A percentile compares a stretch with the other conserved stretches of the same genome.
These are phyloP conservation scores for Emergomyces pasteurianus DNA, from an alignment of 2,329 filamentous ascomycete species.

Conservation along the genomic window DNA sequence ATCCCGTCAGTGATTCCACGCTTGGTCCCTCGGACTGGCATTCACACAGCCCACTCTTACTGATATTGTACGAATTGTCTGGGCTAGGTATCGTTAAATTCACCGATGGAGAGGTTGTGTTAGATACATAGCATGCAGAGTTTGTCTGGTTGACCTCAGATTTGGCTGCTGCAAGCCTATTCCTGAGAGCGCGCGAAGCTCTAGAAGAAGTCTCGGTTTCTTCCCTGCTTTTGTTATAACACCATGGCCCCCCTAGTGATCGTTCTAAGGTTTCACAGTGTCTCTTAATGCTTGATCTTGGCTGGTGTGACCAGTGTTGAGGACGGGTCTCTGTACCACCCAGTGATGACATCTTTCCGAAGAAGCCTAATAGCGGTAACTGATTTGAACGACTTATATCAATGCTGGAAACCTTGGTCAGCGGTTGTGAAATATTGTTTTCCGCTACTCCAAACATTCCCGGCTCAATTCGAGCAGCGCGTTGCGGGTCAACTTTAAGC, in stretches of 20 bases:
- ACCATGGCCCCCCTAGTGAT: conserved; percentile 10
- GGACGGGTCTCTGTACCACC: neutral
- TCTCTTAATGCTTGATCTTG: neutral
- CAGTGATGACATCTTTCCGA: neutral
- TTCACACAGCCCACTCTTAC: neutral
- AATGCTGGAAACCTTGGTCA: neutral
- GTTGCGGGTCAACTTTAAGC: conserved; percentile 13
- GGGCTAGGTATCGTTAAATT: neutral
- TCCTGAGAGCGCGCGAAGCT: conserved; percentile 9
- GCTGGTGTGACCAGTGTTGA: neutral
- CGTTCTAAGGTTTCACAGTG: conserved; percentile 5
- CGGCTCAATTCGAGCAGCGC: conserved; percentile 14
- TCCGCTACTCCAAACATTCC: neutral
- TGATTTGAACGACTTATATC: neutral
- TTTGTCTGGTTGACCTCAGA: conserved; percentile 2
- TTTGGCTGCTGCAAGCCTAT: conserved; percentile 9
- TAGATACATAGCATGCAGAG: neutral
- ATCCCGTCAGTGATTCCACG: neutral
- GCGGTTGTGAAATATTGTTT: neutral
- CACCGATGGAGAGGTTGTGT: neutral
- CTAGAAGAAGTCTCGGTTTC: neutral
- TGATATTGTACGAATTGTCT: neutral
- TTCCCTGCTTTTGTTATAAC: conserved; percentile 5
- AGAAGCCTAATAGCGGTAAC: neutral
- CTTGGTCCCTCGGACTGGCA: neutral